phyloP scores from a whole-genome alignment of 2,329 filamentous ascomycete genomes.

The Mollisia scopiformis region DNA sequence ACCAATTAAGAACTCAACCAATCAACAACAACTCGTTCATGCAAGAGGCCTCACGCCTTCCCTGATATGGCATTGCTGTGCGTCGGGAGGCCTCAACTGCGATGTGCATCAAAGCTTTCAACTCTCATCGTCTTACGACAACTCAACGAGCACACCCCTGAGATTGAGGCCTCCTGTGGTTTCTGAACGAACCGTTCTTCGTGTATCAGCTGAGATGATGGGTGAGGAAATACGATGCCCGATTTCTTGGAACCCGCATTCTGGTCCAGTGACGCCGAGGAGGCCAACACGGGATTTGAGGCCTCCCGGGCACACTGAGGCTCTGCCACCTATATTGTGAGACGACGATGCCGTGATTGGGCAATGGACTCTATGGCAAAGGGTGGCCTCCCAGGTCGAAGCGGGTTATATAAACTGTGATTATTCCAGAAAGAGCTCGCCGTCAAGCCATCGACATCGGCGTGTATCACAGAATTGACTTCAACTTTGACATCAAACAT shows the following conservation, averaged over 20 bases:
- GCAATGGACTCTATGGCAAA: background rate
- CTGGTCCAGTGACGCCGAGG: background rate
- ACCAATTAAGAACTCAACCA: background rate
- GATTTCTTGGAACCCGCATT: background rate
- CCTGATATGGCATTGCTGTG: background rate
- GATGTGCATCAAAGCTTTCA: background rate
- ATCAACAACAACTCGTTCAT: background rate
- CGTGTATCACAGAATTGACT: background rate
- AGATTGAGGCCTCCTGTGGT: constrained; percentile 4
- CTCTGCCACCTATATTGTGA: background rate
- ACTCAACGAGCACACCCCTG: background rate
- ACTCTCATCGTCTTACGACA: background rate
- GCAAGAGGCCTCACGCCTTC: background rate
- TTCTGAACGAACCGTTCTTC: background rate
- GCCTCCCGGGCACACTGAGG: constrained; percentile 2
- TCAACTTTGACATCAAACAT: background rate
- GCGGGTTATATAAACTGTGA: background rate
- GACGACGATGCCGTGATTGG: background rate
- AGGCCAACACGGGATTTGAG: background rate
- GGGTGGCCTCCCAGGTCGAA: background rate
- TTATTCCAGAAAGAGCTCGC: background rate
- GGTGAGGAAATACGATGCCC: background rate
- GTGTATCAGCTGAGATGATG: no score
- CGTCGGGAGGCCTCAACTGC: constrained; percentile 2
- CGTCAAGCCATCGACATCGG: background rate